These are phyloP conservation scores for Boletus reticuloceps DNA, from an alignment of 768 basidiomycete genomes.

Conservation along the genomic window DNA sequence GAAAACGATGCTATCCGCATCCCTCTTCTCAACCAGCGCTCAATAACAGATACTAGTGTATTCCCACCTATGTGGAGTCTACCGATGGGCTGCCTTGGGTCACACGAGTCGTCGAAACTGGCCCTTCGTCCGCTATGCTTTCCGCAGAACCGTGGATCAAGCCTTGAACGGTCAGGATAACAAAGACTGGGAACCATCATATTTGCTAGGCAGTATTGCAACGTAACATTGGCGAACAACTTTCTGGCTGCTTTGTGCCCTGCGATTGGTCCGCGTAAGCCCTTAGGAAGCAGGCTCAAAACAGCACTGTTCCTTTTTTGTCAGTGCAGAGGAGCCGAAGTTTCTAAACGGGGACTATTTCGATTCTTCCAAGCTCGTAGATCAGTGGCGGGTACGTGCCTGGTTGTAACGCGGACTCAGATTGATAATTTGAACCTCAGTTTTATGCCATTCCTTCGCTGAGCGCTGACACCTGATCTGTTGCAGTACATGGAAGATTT, in stretches of 20 bases:
- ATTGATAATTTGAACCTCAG: conserved; percentile 36
- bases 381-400: conserved; percentile 44
- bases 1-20: conserved; percentile 22
- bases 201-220: too few species aligned
- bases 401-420: background rate
- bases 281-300: too few species aligned
- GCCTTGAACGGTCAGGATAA: conserved; percentile 15
- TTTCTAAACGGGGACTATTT: too few species aligned
- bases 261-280: too few species aligned
- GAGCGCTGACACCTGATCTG: conserved; percentile 61
- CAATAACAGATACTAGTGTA: conserved; percentile 28
- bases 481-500: conserved; percentile 71
- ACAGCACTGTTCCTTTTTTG: too few species aligned
- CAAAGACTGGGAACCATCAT: conserved; percentile 29
- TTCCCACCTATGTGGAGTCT: conserved; percentile 26
- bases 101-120: conserved; percentile 22
- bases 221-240: too few species aligned
- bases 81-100: conserved; percentile 28
- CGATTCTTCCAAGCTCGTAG: too few species aligned
- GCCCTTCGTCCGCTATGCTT: conserved; percentile 24
- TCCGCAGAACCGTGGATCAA: conserved; percentile 26
- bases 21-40: conserved; percentile 22
- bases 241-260: too few species aligned
- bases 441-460: conserved; percentile 68
- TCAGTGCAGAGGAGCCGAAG: too few species aligned